Evolutionary conservation across 108 stramenopile genomes (phyloP).

Genomic region (Cyclostephanos tholiformis): DNA sequence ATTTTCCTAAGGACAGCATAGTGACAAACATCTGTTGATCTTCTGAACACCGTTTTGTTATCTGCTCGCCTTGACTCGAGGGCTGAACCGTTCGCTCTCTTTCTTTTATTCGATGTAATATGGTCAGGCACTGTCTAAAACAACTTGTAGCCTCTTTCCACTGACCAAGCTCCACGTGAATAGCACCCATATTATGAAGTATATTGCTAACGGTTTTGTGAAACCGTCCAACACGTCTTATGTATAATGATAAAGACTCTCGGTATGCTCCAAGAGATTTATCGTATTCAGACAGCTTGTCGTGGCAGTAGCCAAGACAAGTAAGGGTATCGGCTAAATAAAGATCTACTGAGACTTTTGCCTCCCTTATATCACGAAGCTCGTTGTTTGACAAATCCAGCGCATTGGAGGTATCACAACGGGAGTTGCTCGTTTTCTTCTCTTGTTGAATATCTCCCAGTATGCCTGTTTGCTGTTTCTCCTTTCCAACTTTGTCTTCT

Average conservation of each 20-base stretch:
- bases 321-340: constrained; percentile 55
- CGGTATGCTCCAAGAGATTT: constrained; percentile 48
- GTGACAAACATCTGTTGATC: constrained; percentile 23
- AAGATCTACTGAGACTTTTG: constrained; percentile 50
- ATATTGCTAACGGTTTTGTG: constrained; percentile 52
- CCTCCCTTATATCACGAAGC: constrained; percentile 46
- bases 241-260: constrained; percentile 52
- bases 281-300: constrained; percentile 44
- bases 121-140: constrained; percentile 47
- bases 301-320: constrained; percentile 54
- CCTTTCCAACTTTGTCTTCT: not conserved
- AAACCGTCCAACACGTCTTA: constrained; percentile 46
- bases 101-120: constrained; percentile 45
- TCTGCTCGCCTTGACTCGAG: constrained; percentile 2
- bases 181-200: constrained; percentile 53
- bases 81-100: constrained; percentile 34
- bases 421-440: not conserved
- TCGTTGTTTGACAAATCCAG: constrained; percentile 15
- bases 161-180: constrained; percentile 51
- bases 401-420: not conserved
- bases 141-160: constrained; percentile 55
- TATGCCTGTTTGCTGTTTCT: not conserved
- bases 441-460: not conserved
- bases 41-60: not conserved
- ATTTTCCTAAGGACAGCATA: constrained; percentile 38